Percentiles rank a stretch among this genome's conserved stretches.
Evolutionary conservation across 2,329 filamentous ascomycete species (phyloP).

Genomic region (Didymella pomorum): DNA sequence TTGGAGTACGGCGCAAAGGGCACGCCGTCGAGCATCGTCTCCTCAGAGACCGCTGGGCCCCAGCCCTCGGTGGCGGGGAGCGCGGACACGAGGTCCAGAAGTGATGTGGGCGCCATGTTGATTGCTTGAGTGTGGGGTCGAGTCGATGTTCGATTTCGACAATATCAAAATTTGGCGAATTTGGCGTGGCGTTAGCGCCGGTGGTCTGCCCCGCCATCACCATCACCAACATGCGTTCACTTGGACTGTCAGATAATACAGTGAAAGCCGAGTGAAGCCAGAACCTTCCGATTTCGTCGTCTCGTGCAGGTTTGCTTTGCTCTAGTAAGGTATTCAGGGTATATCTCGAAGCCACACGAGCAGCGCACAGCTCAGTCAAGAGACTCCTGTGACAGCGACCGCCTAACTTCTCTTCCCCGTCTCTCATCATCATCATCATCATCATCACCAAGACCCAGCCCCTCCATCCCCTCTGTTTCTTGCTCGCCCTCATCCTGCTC

Average conservation of each 20-base stretch:
- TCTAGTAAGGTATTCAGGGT: not conserved
- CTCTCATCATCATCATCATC: constrained; percentile 5
- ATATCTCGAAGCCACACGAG: not conserved
- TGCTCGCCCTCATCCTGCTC: not conserved
- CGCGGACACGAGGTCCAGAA: constrained; percentile 58
- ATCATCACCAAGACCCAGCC: not conserved
- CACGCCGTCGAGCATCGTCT: constrained; percentile 91
- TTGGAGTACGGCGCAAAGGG: constrained; percentile 99
- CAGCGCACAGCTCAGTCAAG: constrained; percentile 1
- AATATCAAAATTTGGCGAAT: constrained; percentile 22
- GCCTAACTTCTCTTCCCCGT: constrained; percentile 9
- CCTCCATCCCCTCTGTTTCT: constrained; percentile 2
- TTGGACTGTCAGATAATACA: not conserved
- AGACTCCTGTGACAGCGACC: constrained; percentile 15
- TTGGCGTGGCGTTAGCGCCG: constrained; percentile 21
- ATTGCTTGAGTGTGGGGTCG: constrained; percentile 23
- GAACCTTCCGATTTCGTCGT: too few relatives aligned
- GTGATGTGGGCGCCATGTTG: constrained; percentile 57
- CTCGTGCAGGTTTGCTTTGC: too few relatives aligned
- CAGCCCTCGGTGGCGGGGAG: constrained; percentile 64
- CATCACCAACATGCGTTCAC: constrained; percentile 1
- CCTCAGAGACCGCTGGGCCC: constrained; percentile 82
- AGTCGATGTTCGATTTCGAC: constrained; percentile 21
- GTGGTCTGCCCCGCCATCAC: constrained; percentile 12
- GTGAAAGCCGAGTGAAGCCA: too few relatives aligned